These are phyloP conservation scores for Gigaspora rosea DNA, from an alignment of 192 early-diverging fungal genomes.

Conservation along the genomic window DNA sequence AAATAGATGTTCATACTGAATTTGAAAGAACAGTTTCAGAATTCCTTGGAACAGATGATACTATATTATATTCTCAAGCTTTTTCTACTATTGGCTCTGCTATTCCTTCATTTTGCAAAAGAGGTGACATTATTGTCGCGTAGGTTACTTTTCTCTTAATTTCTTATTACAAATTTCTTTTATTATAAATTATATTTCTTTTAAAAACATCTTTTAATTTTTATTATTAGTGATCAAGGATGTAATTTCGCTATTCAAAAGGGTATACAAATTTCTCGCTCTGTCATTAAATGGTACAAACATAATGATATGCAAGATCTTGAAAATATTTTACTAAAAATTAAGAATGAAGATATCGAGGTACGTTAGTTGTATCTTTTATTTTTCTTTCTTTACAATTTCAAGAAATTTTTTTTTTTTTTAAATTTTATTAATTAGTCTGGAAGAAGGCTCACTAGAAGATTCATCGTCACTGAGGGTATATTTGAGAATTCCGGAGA, in stretches of 20 bases:
- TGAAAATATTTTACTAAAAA: conserved; percentile 78
- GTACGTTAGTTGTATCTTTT: conserved; percentile 32
- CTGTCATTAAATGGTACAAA: conserved; percentile 87
- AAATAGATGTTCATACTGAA: conserved; percentile 90
- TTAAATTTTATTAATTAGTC: not conserved
- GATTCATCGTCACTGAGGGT: conserved; percentile 94
- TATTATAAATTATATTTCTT: not conserved
- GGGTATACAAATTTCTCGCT: conserved; percentile 87
- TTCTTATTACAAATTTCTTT: not conserved
- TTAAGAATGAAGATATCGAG: conserved; percentile 64
- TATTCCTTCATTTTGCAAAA: conserved; percentile 95
- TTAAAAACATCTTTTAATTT: conserved; percentile 27
- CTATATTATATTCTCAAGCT: conserved; percentile 94
- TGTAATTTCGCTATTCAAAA: conserved; percentile 88
- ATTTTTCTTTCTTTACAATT: not conserved
- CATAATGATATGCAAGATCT: conserved; percentile 98
- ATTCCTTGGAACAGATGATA: conserved; percentile 80
- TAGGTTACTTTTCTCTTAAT: conserved; percentile 45
- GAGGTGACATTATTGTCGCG: conserved; percentile 92
- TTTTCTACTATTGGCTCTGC: conserved; percentile 91
- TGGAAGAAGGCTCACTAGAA: conserved; percentile 76
- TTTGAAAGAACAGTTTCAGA: conserved; percentile 83
- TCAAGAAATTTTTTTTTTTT: not conserved
- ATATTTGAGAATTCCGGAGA: conserved; percentile 87
- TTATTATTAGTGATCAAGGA: conserved; percentile 74